These are phyloP conservation scores for Orbilia oligospora DNA, from an alignment of 2,329 filamentous ascomycete genomes.

Conservation along the genomic window DNA sequence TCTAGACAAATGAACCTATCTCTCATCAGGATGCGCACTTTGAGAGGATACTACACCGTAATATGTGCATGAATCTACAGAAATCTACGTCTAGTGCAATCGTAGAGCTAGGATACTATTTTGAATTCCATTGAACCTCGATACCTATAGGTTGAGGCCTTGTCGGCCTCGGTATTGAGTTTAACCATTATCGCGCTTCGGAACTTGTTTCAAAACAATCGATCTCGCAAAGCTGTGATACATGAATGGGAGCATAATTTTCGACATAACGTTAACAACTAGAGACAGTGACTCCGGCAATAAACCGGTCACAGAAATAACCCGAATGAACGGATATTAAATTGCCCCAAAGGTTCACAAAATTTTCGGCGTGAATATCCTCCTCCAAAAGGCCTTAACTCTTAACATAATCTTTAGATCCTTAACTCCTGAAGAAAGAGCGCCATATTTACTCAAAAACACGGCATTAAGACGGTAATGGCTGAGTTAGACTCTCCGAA, in stretches of 20 bases:
- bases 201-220: not conserved
- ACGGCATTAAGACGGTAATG: conserved; percentile 15
- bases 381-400: not conserved
- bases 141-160: too few species aligned
- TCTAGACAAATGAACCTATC: too few species aligned
- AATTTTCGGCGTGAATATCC: not conserved
- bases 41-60: too few species aligned
- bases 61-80: too few species aligned
- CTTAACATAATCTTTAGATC: not conserved
- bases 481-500: not conserved
- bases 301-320: not conserved
- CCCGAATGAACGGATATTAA: not conserved
- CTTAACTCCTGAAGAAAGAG: not conserved
- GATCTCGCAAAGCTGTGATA: too few species aligned
- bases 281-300: not conserved
- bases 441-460: not conserved
- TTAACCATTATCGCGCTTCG: not conserved
- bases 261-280: not conserved
- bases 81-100: too few species aligned
- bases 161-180: too few species aligned
- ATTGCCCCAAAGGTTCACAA: not conserved
- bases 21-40: too few species aligned
- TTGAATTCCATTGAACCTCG: too few species aligned
- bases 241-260: not conserved
- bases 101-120: too few species aligned